A percentile compares a stretch with the other conserved stretches of the same genome.
phyloP scores from a whole-genome alignment of 768 basidiomycete species.

The Naganishia antarctica region DNA sequence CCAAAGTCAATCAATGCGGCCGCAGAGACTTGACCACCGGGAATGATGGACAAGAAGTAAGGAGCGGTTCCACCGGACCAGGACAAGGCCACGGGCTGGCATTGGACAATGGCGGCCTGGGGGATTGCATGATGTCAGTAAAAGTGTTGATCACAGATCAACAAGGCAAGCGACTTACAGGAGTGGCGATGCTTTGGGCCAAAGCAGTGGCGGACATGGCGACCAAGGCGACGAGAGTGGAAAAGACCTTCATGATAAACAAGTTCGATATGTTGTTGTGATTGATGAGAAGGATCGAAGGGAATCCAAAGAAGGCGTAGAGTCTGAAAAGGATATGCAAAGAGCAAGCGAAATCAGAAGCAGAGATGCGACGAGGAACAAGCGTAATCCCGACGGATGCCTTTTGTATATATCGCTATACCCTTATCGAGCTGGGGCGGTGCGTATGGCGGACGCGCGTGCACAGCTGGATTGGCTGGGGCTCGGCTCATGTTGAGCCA shows the following conservation, averaged over 20 bases:
- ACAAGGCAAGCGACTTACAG: not conserved
- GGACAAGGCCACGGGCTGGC: conserved; percentile 12
- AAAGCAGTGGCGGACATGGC: conserved; percentile 9
- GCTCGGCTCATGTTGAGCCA: not conserved
- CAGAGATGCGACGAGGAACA: too few relatives aligned
- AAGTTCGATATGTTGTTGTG: too few relatives aligned
- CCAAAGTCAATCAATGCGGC: conserved; percentile 55
- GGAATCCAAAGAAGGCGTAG: too few relatives aligned
- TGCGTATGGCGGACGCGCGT: too few relatives aligned
- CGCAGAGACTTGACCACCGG: conserved; percentile 54
- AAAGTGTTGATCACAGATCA: not conserved
- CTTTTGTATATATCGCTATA: conserved; percentile 2
- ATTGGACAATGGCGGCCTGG: conserved; percentile 19
- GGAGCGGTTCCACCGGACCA: conserved; percentile 41
- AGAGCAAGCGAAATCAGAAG: too few relatives aligned
- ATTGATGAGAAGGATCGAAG: too few relatives aligned
- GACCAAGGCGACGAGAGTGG: conserved; percentile 17
- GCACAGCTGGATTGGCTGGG: not conserved
- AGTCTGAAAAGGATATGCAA: too few relatives aligned
- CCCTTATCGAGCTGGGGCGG: not conserved
- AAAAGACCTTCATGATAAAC: conserved; percentile 22
- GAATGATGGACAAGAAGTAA: conserved; percentile 52
- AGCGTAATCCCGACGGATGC: too few relatives aligned
- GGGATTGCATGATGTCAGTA: too few relatives aligned
- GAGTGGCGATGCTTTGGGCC: conserved; percentile 14